These are phyloP conservation scores for Grosmannia penicillata DNA, from an alignment of 2,329 filamentous ascomycete genomes.

Conservation along the genomic window DNA sequence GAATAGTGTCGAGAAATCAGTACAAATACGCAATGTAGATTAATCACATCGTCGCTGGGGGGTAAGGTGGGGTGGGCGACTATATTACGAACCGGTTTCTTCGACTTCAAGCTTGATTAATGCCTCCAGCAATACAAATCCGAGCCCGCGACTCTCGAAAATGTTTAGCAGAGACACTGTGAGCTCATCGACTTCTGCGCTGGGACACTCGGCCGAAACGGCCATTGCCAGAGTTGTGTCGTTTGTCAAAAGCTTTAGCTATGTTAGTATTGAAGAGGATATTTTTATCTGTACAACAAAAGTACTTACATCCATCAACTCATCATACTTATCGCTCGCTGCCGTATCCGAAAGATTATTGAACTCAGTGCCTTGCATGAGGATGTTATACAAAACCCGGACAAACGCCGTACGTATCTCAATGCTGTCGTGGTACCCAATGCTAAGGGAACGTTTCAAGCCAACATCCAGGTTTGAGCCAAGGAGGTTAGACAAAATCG, in stretches of 20 bases:
- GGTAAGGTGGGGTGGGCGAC: background rate
- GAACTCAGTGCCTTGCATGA: conserved; percentile 59
- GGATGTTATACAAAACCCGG: conserved; percentile 54
- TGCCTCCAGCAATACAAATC: conserved; percentile 48
- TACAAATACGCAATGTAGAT: too few species aligned
- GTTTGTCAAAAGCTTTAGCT: conserved; percentile 38
- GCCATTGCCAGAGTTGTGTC: conserved; percentile 48
- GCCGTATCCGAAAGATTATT: conserved; percentile 52
- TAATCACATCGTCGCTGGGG: too few species aligned
- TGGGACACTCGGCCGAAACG: conserved; percentile 51
- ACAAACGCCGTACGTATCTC: conserved; percentile 57
- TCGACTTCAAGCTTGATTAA: conserved; percentile 56
- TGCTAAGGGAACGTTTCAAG: conserved; percentile 53
- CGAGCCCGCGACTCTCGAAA: conserved; percentile 51
- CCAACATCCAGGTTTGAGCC: conserved; percentile 60
- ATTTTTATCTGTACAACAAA: background rate
- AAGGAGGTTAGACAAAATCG: conserved; percentile 52
- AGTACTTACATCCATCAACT: conserved; percentile 38
- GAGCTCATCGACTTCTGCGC: conserved; percentile 53
- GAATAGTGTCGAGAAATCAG: too few species aligned
- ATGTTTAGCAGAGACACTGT: conserved; percentile 53
- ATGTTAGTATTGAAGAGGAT: background rate
- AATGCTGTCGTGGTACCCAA: conserved; percentile 56
- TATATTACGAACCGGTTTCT: conserved; percentile 44
- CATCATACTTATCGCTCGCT: conserved; percentile 54